A percentile compares a stretch with the other conserved stretches of the same genome.
phyloP scores from a whole-genome alignment of 495 filamentous ascomycete species.

The Xylaria bambusicola region DNA sequence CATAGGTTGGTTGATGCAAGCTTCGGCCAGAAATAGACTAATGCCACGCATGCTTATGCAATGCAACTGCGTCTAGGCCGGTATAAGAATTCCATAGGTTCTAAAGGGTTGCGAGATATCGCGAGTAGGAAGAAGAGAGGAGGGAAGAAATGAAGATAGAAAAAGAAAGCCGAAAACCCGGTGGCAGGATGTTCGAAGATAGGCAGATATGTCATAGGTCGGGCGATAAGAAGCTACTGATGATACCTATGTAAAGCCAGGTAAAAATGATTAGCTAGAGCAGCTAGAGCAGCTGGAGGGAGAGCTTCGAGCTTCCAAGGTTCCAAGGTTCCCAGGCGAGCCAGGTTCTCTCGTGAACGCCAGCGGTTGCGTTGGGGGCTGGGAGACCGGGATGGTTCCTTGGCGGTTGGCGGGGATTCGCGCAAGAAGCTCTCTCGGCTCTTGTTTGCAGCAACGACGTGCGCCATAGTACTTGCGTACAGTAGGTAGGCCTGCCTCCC shows the following conservation, averaged over 20 bases:
- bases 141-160: background rate
- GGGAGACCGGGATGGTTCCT: constrained; percentile 5
- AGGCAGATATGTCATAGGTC: constrained; percentile 2
- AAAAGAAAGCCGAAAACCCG: background rate
- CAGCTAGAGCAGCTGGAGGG: background rate
- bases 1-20: constrained; percentile 33
- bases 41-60: constrained; percentile 52
- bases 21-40: constrained; percentile 41
- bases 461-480: too few species aligned
- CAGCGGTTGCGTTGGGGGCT: constrained; percentile 1
- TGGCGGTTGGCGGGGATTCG: constrained; percentile 9
- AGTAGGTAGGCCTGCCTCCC: too few species aligned
- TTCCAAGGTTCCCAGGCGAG: too few species aligned
- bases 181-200: constrained; percentile 10
- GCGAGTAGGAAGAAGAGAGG: background rate
- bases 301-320: constrained; percentile 9
- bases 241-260: too few species aligned
- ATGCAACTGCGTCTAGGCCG: constrained; percentile 14
- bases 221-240: background rate
- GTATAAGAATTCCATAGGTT: constrained; percentile 7
- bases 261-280: too few species aligned
- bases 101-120: constrained; percentile 12
- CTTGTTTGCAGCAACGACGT: background rate
- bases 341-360: too few species aligned
- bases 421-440: background rate